Evolutionary conservation across 768 basidiomycete genomes (phyloP), one percentile per base, ranked within the genome.

Genomic region (Lyophyllum decastes): DNA sequence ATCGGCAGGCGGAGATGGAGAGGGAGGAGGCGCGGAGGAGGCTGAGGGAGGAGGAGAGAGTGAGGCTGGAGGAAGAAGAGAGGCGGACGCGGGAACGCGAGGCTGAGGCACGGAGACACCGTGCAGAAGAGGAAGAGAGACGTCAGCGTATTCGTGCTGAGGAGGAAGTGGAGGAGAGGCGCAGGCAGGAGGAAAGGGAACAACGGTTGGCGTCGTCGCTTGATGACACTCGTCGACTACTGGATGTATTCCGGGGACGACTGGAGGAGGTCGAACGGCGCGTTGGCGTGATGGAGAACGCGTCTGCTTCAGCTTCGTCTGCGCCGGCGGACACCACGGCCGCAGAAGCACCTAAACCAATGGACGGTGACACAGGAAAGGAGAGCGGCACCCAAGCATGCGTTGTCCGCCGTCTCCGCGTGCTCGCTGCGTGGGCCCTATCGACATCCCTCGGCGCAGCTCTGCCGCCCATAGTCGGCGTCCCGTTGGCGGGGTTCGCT

Each of bases 1-100:
- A 48, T 0, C 48, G 11, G 22, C 57, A 61, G 24, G 63, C 55
- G 2, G 55, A 48, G 9, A 33, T 48, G 24, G 58, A 57, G 21
- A 66, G 48, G 27, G 51, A 61, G 4, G 35, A 38, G 35, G 16
- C 35, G 16, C 35, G 35, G 35, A 17, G 9, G 9, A 63, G 45
- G 38, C 61, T 61, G 43, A 62, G 19, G 40, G 40, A 41, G 55
- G 55, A 59, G 45, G 53, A 58, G 38, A 44, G 48, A 21, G n/a
- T n/a, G 9, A 63, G 45, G 38, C 61, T 61, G 43, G 63, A 41
- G 40, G 40, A 41, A 54, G 55, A 59, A 38, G 53, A 58, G 38
- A 44, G 48, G 17, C 24, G 21, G 22, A 48, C 6, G 33, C 30
- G 8, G 11, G 14, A 33, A 27, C 5, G 26, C 14, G 45, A 41